Evolutionary conservation across 73 alveolate species (phyloP).

Genomic region (Paramecium bursaria): DNA sequence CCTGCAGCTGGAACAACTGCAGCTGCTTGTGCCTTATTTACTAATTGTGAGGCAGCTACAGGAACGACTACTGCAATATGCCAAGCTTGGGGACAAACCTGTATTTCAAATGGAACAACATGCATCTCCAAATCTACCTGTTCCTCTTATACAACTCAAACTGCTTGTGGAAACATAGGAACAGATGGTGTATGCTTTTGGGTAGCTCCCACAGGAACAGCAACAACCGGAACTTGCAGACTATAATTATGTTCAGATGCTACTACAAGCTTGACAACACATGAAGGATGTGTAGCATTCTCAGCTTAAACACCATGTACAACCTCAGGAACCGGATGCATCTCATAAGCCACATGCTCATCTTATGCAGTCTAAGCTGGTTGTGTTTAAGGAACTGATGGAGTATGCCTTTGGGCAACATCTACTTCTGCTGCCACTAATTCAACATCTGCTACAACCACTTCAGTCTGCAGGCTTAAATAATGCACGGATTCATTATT

Average conservation of each 20-base stretch:
- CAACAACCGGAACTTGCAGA: constrained; percentile 28
- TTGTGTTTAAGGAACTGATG: constrained; percentile 37
- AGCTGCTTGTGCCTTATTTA: background rate
- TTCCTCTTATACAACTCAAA: background rate
- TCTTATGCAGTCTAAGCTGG: constrained; percentile 22
- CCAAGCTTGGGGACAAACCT: background rate
- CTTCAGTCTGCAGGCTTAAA: constrained; percentile 21
- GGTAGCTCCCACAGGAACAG: too few species aligned
- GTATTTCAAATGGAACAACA: background rate
- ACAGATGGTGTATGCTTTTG: constrained; percentile 52
- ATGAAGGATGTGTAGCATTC: constrained; percentile 1
- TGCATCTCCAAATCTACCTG: constrained; percentile 11
- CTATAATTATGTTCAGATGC: constrained; percentile 9
- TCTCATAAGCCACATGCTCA: constrained; percentile 16
- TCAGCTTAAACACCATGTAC: constrained; percentile 29
- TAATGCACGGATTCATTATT: constrained; percentile 1
- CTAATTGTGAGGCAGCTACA: background rate
- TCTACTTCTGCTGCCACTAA: too few species aligned
- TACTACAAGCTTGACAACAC: background rate
- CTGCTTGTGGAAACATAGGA: constrained; percentile 3
- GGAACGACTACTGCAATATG: background rate
- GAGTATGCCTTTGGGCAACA: constrained; percentile 7
- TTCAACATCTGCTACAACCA: background rate
- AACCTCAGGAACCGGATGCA: constrained; percentile 39
- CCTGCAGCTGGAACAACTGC: background rate